Evolutionary conservation across 73 alveolate genomes (phyloP), one percentile per base, ranked within the genome.

Genomic region (Urostyla sp.): DNA sequence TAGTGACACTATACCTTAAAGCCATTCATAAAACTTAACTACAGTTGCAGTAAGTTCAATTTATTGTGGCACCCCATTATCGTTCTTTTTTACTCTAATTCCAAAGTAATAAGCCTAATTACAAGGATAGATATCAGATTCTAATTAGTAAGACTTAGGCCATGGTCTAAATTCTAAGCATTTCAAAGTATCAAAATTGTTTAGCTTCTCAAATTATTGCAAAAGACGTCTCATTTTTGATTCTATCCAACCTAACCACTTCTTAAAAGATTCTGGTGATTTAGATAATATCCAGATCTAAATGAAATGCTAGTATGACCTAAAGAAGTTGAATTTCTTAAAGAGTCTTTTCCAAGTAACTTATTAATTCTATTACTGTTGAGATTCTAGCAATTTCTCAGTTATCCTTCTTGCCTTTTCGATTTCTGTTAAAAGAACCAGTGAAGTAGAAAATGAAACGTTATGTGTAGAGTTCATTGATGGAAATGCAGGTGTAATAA

Each of bases 401-500:
- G 94, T 79, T 24, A 87, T 92, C 49, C 75, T 87, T 23, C 66
- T 76, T 57, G 95, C 98, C 49, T 61, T 84, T 48, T 78, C 84
- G 60, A 96, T 90, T 74, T 94, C 95, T 32, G 88, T 94, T 36
- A 94, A 75, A 88, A 96, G 74, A 31, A 91, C 94, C 52, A 89
- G 80, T 78, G 88, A 89, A 16, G 98, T 92, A 36, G 98, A 87
- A 52, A 55, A 81, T 13, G 96, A 90, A 20, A 96, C 96, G 49
- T 88, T 89, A 72, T 90, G 86, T 38, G 97, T 94, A 16, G 99
- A 89, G 72, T 96, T 96, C 91, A 92, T 94, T 43, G 90, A 77
- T 40, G 99, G 99, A 85, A 82, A 96, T 24, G 99, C 98, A 0
- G 99, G 99, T 13, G 99, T 96, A 73, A 96, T 89, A 72, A 96